Conservation (phyloP, 495 filamentous ascomycete species). For the Xylaria telfairii region DNA sequence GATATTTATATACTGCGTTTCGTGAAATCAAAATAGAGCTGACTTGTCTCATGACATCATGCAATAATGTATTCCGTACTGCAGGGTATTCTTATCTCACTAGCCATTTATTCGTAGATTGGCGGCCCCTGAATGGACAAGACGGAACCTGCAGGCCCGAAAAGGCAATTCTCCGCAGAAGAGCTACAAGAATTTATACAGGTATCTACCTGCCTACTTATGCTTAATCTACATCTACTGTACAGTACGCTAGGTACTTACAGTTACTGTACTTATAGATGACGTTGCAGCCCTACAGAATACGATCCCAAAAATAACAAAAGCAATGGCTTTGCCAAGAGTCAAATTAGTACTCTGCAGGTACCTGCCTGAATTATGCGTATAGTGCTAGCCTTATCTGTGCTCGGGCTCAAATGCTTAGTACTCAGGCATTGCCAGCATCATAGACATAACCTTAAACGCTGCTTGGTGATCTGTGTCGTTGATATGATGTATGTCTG, state of each 20-base stretch:
- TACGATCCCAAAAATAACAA: slow-evolving; percentile 14
- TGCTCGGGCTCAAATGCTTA: background rate
- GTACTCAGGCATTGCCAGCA: background rate
- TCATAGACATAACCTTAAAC: background rate
- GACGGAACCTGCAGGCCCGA: background rate
- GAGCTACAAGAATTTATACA: too few relatives aligned
- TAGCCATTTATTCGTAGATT: too few relatives aligned
- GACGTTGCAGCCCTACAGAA: background rate
- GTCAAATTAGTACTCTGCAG: background rate
- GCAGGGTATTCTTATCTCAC: background rate
- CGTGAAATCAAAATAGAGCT: background rate
- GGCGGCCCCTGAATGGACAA: slow-evolving; percentile 2
- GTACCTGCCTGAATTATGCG: background rate
- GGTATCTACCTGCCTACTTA: too few relatives aligned
- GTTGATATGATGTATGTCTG: background rate
- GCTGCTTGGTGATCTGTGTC: background rate
- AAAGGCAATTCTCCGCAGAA: background rate
- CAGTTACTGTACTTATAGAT: too few relatives aligned
- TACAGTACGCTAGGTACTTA: too few relatives aligned
- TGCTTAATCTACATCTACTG: too few relatives aligned
- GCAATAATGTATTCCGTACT: slow-evolving; percentile 9
- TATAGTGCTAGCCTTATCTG: background rate
- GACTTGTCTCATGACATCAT: slow-evolving; percentile 24
- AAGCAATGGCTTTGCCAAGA: slow-evolving; percentile 11
- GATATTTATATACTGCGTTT: too few relatives aligned